phyloP scores from a whole-genome alignment of 176 grass and related monocot genomes.

The Aegilops longissima region DNA sequence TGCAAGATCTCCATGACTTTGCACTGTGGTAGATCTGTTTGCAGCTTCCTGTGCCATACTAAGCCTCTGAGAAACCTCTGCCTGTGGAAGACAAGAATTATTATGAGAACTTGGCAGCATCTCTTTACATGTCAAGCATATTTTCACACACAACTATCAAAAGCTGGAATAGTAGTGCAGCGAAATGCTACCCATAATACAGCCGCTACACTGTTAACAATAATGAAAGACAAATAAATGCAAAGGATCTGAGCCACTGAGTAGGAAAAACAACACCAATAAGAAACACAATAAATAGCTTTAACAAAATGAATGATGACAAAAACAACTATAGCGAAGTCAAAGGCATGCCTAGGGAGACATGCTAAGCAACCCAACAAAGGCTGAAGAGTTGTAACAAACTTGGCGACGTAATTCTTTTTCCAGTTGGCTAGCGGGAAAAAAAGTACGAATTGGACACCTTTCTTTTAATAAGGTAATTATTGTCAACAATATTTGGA shows the following conservation, averaged over 20 bases:
- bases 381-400: not conserved
- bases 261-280: not conserved
- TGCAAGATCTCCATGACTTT: conserved; percentile 94
- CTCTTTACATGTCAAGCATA: not conserved
- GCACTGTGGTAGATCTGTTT: conserved; percentile 48
- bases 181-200: not conserved
- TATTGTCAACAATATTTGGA: not conserved
- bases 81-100: conserved; percentile 53
- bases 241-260: not conserved
- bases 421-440: not conserved
- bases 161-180: not conserved
- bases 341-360: not conserved
- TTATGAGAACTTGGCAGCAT: conserved; percentile 10
- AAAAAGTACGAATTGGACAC: not conserved
- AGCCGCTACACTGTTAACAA: not conserved
- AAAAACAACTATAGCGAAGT: not conserved
- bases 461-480: conserved; percentile 16
- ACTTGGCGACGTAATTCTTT: not conserved
- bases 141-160: conserved; percentile 5
- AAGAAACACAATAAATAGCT: conserved; percentile 8
- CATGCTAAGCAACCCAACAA: not conserved
- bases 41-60: conserved; percentile 74
- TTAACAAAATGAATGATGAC: not conserved
- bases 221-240: not conserved
- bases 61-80: conserved; percentile 90